Conservation (phyloP, 2,329 filamentous ascomycete genomes). For the Xylaria multiplex region DNA sequence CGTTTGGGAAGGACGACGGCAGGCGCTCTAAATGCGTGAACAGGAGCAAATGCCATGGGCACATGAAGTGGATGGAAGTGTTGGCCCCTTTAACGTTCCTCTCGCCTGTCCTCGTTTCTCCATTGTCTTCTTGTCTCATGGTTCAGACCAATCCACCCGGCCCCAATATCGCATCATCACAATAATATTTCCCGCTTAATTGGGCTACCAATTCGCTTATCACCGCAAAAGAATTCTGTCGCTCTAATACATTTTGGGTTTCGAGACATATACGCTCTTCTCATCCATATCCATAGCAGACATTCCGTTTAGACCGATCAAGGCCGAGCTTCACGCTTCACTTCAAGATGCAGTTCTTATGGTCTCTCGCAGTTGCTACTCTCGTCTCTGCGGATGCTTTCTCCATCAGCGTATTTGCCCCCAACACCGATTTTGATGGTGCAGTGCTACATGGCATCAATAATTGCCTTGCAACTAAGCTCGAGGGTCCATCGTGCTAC, state of each 20-base stretch:
- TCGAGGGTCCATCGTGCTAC: slow-evolving; percentile 42
- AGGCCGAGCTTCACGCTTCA: background rate
- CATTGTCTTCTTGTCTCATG: background rate
- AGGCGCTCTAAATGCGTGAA: background rate
- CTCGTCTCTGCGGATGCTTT: slow-evolving; percentile 41
- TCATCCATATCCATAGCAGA: background rate
- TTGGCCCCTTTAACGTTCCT: background rate
- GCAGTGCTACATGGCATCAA: slow-evolving; percentile 40
- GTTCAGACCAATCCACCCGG: background rate
- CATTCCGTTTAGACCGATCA: background rate
- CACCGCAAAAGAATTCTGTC: background rate
- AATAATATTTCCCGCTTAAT: background rate
- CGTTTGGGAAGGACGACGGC: background rate
- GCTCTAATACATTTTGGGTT: background rate
- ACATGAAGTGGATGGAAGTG: background rate
- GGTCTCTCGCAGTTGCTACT: slow-evolving; percentile 28
- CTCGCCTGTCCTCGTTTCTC: background rate
- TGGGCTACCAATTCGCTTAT: background rate
- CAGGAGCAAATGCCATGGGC: background rate
- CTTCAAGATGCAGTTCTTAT: slow-evolving; percentile 14
- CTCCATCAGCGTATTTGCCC: slow-evolving; percentile 44
- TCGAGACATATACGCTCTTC: background rate
- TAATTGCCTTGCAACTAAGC: slow-evolving; percentile 42
- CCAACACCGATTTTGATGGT: slow-evolving; percentile 40
- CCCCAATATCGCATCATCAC: background rate